phyloP scores from a whole-genome alignment of 148 eudicot species.

The Rhododendron ovatum region DNA sequence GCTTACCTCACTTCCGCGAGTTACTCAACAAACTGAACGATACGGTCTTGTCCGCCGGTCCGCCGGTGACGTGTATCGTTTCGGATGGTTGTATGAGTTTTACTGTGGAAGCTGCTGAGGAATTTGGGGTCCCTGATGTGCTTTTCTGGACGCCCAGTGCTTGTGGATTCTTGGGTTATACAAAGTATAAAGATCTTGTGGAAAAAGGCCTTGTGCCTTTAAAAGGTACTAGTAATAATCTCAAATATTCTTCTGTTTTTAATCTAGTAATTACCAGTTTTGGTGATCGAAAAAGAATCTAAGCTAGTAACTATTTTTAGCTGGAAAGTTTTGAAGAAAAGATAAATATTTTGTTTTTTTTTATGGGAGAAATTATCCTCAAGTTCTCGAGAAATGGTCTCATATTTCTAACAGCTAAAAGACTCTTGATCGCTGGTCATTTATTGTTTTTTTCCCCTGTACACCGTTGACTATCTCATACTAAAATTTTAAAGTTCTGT shows the following conservation, averaged over 20 bases:
- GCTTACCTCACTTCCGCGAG: slow-evolving; percentile 34
- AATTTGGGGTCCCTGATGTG: slow-evolving; percentile 44
- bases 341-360: no score
- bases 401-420: no score
- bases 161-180: slow-evolving; percentile 45
- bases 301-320: no score
- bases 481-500: no score
- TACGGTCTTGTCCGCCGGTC: background rate
- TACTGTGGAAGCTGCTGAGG: slow-evolving; percentile 36
- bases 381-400: no score
- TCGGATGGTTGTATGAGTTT: slow-evolving; percentile 55
- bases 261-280: no score
- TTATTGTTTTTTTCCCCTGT: no score
- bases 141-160: slow-evolving; percentile 58
- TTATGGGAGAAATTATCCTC: no score
- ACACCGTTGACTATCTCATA: no score
- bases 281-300: no score
- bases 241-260: background rate
- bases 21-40: slow-evolving; percentile 27
- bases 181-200: slow-evolving; percentile 23
- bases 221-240: slow-evolving; percentile 25
- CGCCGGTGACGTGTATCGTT: slow-evolving; percentile 50
- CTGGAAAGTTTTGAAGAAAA: no score
- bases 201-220: slow-evolving; percentile 47
- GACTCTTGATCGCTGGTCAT: no score